A percentile compares a stretch with the other conserved stretches of the same genome.
Conservation (phyloP, 441 rosid species). For the Pelargonium citronellum region DNA sequence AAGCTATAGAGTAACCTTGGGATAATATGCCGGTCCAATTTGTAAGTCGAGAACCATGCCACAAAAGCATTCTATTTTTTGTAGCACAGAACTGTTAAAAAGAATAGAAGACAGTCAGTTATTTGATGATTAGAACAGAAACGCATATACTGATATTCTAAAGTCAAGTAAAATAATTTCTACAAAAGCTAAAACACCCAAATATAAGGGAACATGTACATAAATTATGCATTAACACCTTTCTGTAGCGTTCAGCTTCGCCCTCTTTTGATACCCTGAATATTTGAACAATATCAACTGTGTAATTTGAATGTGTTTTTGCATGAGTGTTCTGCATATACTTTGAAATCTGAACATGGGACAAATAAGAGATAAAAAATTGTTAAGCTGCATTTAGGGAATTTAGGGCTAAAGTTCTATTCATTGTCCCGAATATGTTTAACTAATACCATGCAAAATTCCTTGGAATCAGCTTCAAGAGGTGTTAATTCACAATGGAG, state of each 20-base stretch:
- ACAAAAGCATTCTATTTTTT: constrained; percentile 71
- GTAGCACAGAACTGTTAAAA: constrained; percentile 48
- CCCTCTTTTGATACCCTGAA: constrained; percentile 55
- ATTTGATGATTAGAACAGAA: background rate
- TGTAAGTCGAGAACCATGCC: constrained; percentile 94
- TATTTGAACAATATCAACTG: constrained; percentile 62
- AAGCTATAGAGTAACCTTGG: constrained; percentile 48
- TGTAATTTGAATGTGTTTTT: constrained; percentile 60
- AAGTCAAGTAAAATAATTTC: background rate
- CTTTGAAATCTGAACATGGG: constrained; percentile 43
- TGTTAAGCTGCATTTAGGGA: background rate
- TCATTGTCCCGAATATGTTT: background rate
- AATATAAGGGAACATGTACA: constrained; percentile 3
- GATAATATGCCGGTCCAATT: constrained; percentile 94
- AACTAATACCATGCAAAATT: constrained; percentile 54
- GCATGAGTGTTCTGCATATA: constrained; percentile 82
- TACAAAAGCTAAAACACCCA: background rate
- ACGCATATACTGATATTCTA: background rate
- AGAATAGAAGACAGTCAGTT: constrained; percentile 14
- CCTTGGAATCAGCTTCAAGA: constrained; percentile 53
- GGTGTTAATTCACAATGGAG: constrained; percentile 65
- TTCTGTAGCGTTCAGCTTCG: constrained; percentile 53
- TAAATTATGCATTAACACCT: constrained; percentile 35
- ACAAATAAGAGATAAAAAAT: background rate
- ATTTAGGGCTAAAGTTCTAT: background rate